Evolutionary conservation across 768 basidiomycete species (phyloP).

Genomic region (Lyophyllum atratum): DNA sequence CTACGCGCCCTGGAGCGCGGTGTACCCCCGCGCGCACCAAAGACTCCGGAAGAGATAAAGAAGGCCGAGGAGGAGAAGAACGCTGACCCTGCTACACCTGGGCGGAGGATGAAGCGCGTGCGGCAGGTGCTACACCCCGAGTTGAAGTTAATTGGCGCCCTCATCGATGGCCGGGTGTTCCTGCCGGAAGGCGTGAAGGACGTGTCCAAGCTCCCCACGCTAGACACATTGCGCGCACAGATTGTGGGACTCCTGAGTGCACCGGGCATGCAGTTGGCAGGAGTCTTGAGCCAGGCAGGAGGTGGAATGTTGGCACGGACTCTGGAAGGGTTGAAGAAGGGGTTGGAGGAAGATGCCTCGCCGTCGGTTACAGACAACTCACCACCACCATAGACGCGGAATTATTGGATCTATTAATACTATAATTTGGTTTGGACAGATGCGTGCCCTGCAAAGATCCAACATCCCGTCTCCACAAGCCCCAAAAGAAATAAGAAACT

Average conservation of each 20-base stretch:
- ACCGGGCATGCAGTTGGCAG: conserved; percentile 73
- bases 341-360: conserved; percentile 27
- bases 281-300: conserved; percentile 65
- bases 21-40: conserved; percentile 59
- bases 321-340: conserved; percentile 70
- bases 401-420: conserved; percentile 8
- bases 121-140: conserved; percentile 61
- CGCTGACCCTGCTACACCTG: conserved; percentile 69
- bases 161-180: conserved; percentile 78
- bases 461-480: background rate
- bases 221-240: conserved; percentile 79
- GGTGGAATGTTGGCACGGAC: conserved; percentile 73
- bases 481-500: background rate
- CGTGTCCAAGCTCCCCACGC: conserved; percentile 73
- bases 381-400: conserved; percentile 10
- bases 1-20: conserved; percentile 67
- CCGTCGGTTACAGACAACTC: conserved; percentile 9
- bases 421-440: background rate
- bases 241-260: conserved; percentile 82
- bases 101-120: conserved; percentile 63
- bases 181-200: conserved; percentile 57
- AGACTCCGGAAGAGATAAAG: conserved; percentile 52
- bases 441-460: background rate
- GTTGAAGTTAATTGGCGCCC: conserved; percentile 71
- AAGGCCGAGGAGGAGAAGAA: conserved; percentile 53